Conservation (phyloP, 805 yeast species). For the Komagataella kurtzmanii region DNA sequence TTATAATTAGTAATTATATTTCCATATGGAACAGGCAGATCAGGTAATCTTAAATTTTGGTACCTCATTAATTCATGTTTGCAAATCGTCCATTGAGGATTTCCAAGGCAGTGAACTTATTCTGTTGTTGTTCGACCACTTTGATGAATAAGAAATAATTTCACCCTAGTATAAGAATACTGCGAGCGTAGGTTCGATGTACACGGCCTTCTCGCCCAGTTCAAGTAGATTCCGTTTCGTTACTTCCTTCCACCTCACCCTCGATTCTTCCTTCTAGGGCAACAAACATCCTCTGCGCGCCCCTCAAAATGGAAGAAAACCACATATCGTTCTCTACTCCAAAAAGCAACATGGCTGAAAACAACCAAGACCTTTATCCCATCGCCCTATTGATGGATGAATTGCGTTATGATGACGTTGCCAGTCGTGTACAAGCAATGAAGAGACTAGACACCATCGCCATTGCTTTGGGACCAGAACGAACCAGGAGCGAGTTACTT, state of each 20-base stretch:
- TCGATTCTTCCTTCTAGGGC: not conserved
- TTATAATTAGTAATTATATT: too few relatives aligned
- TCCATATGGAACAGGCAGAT: too few relatives aligned
- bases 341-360: not conserved
- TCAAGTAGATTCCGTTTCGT: not conserved
- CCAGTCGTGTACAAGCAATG: constrained; percentile 91
- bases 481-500: constrained; percentile 78
- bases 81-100: too few relatives aligned
- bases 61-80: too few relatives aligned
- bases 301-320: constrained; percentile 5
- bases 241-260: not conserved
- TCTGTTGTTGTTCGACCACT: too few relatives aligned
- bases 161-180: too few relatives aligned
- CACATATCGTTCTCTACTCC: constrained; percentile 3
- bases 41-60: too few relatives aligned
- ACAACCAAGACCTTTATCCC: constrained; percentile 60
- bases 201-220: not conserved
- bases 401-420: constrained; percentile 83
- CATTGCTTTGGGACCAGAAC: constrained; percentile 84
- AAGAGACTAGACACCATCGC: constrained; percentile 89
- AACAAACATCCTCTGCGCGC: not conserved
- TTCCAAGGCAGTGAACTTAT: too few relatives aligned
- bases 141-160: too few relatives aligned
- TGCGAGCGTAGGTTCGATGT: too few relatives aligned
- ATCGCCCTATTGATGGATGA: constrained; percentile 95